Conservation (phyloP, 768 basidiomycete genomes). For the Pleurotus pulmonarius region DNA sequence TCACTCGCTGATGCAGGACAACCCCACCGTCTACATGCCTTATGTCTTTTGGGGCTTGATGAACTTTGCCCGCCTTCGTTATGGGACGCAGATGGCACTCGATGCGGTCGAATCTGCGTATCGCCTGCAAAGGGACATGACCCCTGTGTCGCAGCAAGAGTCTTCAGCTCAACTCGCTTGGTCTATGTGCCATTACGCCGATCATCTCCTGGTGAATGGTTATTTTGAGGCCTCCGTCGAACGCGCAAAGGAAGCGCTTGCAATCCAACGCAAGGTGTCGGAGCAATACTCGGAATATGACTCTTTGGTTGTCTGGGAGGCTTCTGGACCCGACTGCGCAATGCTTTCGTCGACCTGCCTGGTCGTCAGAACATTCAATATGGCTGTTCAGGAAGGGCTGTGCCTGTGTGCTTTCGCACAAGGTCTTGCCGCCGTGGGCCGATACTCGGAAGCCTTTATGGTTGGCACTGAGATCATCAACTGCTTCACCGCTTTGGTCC, state of each 20-base stretch:
- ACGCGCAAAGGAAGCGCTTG: neutral
- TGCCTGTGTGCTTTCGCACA: neutral
- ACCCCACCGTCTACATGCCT: neutral
- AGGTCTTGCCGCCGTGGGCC: neutral
- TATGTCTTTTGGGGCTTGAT: slow-evolving; percentile 4
- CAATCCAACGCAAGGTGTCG: neutral
- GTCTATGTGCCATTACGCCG: neutral
- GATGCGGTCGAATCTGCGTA: neutral
- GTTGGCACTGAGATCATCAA: neutral
- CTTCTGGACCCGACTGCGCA: neutral
- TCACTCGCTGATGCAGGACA: neutral
- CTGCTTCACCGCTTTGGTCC: neutral
- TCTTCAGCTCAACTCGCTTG: neutral
- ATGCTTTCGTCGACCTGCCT: neutral
- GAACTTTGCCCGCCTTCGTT: neutral
- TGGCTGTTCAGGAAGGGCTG: slow-evolving; percentile 1
- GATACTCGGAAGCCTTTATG: neutral
- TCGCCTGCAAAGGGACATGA: neutral
- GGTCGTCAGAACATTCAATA: neutral
- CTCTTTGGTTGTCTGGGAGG: neutral
- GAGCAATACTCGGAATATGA: neutral
- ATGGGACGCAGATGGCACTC: neutral
- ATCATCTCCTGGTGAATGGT: neutral
- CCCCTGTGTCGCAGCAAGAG: neutral
- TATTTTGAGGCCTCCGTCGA: neutral